Evolutionary conservation across 371 early-diverging fungal genomes (phyloP).

Genomic region (Caulochytrium protostelioides): DNA sequence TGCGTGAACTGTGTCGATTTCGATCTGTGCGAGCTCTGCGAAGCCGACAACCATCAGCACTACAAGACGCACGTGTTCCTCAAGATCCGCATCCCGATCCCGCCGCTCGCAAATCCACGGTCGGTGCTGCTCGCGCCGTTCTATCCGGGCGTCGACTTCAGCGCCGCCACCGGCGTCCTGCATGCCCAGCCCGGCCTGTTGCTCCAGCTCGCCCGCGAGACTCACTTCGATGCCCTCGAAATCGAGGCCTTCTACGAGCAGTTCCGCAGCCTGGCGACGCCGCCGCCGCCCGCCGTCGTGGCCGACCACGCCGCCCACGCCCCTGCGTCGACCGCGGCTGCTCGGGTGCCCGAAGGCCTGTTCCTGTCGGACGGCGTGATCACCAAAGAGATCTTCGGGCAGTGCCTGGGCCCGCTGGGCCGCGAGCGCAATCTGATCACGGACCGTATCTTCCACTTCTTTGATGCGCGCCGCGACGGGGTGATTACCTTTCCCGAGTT

Average conservation of each 20-base stretch:
- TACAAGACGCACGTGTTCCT: slow-evolving; percentile 60
- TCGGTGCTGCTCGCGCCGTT: slow-evolving; percentile 52
- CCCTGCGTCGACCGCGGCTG: no score
- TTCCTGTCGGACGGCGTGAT: slow-evolving; percentile 49
- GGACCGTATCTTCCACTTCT: slow-evolving; percentile 67
- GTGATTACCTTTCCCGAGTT: slow-evolving; percentile 60
- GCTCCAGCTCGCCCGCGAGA: not conserved
- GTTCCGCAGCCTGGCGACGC: slow-evolving; percentile 58
- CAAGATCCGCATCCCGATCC: slow-evolving; percentile 77
- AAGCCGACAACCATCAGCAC: slow-evolving; percentile 34
- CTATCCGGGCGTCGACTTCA: slow-evolving; percentile 41
- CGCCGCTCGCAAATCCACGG: slow-evolving; percentile 77
- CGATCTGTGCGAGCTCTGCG: slow-evolving; percentile 84
- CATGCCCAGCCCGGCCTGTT: no score
- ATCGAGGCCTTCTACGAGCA: slow-evolving; percentile 65
- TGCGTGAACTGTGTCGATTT: slow-evolving; percentile 82
- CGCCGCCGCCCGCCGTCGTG: not conserved
- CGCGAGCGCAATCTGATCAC: slow-evolving; percentile 62
- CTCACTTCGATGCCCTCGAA: slow-evolving; percentile 55
- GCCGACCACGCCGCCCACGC: no score
- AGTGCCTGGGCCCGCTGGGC: slow-evolving; percentile 69
- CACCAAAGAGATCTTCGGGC: slow-evolving; percentile 50
- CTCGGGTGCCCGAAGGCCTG: no score
- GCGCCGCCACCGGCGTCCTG: not conserved
- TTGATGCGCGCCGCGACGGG: slow-evolving; percentile 58